phyloP scores from a whole-genome alignment of 768 basidiomycete species.

The Xerocomellus intermedius region DNA sequence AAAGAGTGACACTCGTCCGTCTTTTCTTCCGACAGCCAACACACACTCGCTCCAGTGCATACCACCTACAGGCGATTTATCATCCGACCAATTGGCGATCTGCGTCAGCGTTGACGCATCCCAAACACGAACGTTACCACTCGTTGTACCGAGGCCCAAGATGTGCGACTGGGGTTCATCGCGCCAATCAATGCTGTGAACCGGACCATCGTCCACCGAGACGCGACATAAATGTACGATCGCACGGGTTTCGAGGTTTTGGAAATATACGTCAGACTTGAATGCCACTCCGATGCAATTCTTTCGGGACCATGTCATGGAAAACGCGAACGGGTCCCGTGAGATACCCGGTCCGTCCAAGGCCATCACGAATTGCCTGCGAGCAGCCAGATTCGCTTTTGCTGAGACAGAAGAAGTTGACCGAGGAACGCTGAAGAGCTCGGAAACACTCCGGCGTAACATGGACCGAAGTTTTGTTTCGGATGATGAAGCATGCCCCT shows the following conservation, averaged over 20 bases:
- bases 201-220: slow-evolving; percentile 32
- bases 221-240: slow-evolving; percentile 52
- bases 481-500: slow-evolving; percentile 33
- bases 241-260: slow-evolving; percentile 53
- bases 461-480: slow-evolving; percentile 45
- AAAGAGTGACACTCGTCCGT: slow-evolving; percentile 38
- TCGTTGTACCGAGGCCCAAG: slow-evolving; percentile 52
- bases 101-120: slow-evolving; percentile 39
- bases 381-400: slow-evolving; percentile 53
- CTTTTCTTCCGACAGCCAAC: slow-evolving; percentile 40
- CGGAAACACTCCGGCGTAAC: slow-evolving; percentile 51
- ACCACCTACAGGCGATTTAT: slow-evolving; percentile 37
- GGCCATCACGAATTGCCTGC: slow-evolving; percentile 53
- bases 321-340: slow-evolving; percentile 50
- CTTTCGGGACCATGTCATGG: slow-evolving; percentile 58
- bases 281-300: slow-evolving; percentile 67
- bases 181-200: slow-evolving; percentile 55
- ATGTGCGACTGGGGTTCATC: slow-evolving; percentile 38
- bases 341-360: slow-evolving; percentile 67
- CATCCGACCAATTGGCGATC: slow-evolving; percentile 35
- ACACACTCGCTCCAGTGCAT: slow-evolving; percentile 40
- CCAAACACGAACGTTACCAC: slow-evolving; percentile 54
- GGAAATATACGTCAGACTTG: slow-evolving; percentile 56
- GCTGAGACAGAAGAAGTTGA: slow-evolving; percentile 45
- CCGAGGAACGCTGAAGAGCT: slow-evolving; percentile 42